Evolutionary conservation across 2,329 filamentous ascomycete species (phyloP).

Genomic region (Aaosphaeria arxii): DNA sequence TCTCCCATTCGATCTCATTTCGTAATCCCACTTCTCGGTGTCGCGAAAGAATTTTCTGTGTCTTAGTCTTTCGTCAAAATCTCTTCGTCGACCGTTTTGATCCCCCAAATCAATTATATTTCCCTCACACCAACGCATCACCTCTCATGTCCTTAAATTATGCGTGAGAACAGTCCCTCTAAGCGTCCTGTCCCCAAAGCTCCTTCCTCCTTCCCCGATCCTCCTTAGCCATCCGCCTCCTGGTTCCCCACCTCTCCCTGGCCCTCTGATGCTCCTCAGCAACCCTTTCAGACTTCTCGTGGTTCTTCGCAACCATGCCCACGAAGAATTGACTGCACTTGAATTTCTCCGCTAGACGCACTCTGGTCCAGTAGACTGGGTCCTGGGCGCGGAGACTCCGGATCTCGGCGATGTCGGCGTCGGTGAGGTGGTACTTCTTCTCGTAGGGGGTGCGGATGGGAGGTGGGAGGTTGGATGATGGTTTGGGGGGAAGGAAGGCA

Average conservation of each 20-base stretch:
- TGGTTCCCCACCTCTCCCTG: conserved; percentile 59
- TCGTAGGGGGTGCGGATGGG: conserved; percentile 50
- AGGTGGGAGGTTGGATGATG: conserved; percentile 40
- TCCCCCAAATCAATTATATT: no score
- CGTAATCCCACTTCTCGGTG: no score
- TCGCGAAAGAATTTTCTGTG: no score
- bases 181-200: conserved; percentile 57
- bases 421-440: conserved; percentile 61
- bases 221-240: conserved; percentile 59
- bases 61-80: no score
- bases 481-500: conserved; percentile 20
- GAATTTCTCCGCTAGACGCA: conserved; percentile 60
- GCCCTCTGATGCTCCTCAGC: conserved; percentile 51
- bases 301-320: conserved; percentile 53
- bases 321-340: conserved; percentile 63
- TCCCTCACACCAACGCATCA: no score
- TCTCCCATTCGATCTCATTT: background rate
- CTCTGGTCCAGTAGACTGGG: conserved; percentile 58
- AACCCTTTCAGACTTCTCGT: conserved; percentile 40
- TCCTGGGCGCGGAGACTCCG: conserved; percentile 53
- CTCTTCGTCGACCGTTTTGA: no score
- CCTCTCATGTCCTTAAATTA: no score
- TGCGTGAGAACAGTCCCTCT: background rate
- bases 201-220: conserved; percentile 59
- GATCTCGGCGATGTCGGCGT: conserved; percentile 59